phyloP scores from a whole-genome alignment of 345 rosid genomes.

The Aquilaria yunnanensis region DNA sequence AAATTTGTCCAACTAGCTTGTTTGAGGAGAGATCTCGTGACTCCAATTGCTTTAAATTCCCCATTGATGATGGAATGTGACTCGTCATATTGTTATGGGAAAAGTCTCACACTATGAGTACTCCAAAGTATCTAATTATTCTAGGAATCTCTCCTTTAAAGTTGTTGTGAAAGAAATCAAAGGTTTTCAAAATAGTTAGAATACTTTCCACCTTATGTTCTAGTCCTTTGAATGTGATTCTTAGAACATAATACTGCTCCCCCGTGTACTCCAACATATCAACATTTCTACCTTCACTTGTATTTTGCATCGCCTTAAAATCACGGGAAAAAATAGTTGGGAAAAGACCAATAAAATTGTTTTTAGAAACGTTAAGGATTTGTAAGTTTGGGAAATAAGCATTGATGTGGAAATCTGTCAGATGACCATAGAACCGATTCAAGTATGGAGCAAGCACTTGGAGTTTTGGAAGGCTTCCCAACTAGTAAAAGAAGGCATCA shows the following conservation, averaged over 20 bases:
- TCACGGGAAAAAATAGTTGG: background rate
- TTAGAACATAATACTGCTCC: background rate
- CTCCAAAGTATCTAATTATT: no score
- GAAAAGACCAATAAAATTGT: background rate
- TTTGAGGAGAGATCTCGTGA: background rate
- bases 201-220: no score
- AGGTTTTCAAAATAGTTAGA: no score
- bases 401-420: background rate
- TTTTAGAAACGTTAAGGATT: background rate
- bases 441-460: background rate
- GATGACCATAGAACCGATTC: background rate
- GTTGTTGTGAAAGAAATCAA: no score
- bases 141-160: no score
- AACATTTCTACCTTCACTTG: no score
- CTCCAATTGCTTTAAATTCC: background rate
- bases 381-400: background rate
- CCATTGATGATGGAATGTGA: background rate
- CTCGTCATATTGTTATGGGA: no score
- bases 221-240: no score
- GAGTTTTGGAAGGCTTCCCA: background rate
- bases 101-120: no score
- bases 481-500: no score
- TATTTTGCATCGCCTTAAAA: background rate
- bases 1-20: background rate
- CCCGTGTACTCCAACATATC: no score